Base-by-base conservation (phyloP, 148 eudicot genomes). In the Pharnaceum exiguum region DNA sequence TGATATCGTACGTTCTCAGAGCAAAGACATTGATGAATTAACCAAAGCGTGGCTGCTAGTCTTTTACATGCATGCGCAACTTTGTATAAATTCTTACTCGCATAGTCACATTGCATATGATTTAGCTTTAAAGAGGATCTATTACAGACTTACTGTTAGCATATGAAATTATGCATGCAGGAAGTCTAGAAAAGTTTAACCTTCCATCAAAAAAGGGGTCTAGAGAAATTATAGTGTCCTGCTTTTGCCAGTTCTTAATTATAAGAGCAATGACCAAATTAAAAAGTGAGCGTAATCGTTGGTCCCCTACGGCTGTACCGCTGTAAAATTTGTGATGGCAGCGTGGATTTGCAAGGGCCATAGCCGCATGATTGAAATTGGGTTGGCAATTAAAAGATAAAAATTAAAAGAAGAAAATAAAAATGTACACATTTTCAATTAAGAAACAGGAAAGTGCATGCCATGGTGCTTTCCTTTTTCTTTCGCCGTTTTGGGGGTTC, bases 61-160 rank as follows among this genome's bases (percentile, higher is more conserved):
- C n/a, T n/a, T n/a, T n/a, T n/a, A n/a, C n/a, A 36, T 22, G 53
- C 62, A 47, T 53, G 46, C 55, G 4, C 27, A 18, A 24, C 31
- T 40, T 21, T n/a, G 3, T 46, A 37, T 22, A 17, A 10, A 7
- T 4, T n/a, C 32, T 19, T 35, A 10, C 45, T 40, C n/a, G n/a
- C n/a, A n/a, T n/a, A n/a, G n/a, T n/a, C n/a, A n/a, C n/a, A 51
- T 59, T 59, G 44, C 39, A 18, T 43, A 59, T 51, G 54, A 67
- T 50, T 67, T 59, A 33, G 53, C 51, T 59, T 59, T 27, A 10
- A 9, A 57, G 22, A 29, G 42, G 30, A 37, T 48, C 35, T 23
- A 59, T 44, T 51, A 59, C 40, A 35, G 42, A 38, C 19, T 27
- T 37, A 32, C 43, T 52, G 25, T 23, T 44, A 21, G 31, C 15